phyloP scores from a whole-genome alignment of 805 yeast species.

The Teunomyces atbi region DNA sequence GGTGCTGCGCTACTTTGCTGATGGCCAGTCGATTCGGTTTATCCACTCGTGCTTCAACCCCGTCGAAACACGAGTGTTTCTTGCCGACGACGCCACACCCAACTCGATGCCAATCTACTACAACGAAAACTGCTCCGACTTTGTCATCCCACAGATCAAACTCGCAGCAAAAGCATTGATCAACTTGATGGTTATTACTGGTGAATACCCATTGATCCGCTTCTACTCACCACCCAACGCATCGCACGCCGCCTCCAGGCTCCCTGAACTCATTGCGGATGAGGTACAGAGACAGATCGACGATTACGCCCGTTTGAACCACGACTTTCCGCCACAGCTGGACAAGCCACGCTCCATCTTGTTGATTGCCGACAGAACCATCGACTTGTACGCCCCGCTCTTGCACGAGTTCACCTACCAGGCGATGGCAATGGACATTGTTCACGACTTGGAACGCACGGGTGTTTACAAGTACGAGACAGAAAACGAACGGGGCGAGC shows the following conservation, averaged over 20 bases:
- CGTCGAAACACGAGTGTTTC: constrained; percentile 66
- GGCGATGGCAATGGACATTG: constrained; percentile 84
- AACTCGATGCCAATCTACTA: constrained; percentile 72
- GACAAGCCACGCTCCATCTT: constrained; percentile 69
- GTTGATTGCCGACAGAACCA: constrained; percentile 75
- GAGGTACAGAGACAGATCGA: constrained; percentile 71
- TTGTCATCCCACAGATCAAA: constrained; percentile 57
- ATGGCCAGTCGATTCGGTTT: constrained; percentile 26
- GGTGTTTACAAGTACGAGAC: constrained; percentile 50
- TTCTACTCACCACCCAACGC: constrained; percentile 56
- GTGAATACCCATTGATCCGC: constrained; percentile 86
- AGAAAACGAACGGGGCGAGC: constrained; percentile 51
- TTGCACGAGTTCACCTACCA: constrained; percentile 90
- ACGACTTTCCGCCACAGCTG: constrained; percentile 53
- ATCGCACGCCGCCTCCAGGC: constrained; percentile 51
- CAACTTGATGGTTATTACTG: constrained; percentile 70
- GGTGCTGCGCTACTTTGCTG: constrained; percentile 29
- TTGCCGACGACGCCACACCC: constrained; percentile 51
- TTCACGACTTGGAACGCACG: constrained; percentile 41
- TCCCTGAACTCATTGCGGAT: constrained; percentile 69
- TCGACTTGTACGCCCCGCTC: constrained; percentile 81
- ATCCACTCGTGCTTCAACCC: constrained; percentile 52
- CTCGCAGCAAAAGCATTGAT: constrained; percentile 64
- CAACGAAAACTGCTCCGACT: constrained; percentile 59
- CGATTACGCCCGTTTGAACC: constrained; percentile 66